Base-by-base conservation (phyloP, 106 monocot species). In the Phalaenopsis equestris region DNA sequence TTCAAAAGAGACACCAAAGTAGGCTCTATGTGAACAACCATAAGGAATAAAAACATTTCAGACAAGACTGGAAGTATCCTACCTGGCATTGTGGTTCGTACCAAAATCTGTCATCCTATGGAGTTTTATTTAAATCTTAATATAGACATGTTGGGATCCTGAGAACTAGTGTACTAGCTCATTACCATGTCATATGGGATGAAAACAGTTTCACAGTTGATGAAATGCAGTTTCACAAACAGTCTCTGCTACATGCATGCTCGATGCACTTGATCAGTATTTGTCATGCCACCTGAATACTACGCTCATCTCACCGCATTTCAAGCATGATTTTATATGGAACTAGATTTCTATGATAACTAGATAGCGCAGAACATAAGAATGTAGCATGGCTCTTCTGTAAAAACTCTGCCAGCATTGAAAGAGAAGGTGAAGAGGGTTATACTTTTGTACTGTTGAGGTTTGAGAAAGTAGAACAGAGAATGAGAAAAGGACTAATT, bases 161-260 rank as follows among this genome's bases (percentile, higher is more conserved):
- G 93, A 91, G 93, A 12, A 93, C 93, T 55, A 93, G 91, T 72
- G 77, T 89, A 9, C 93, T 91, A 48, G 91, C 91, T 24, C 91
- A 94, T 81, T 94, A 94, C 79, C 91, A 94, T 85, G 91, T 94
- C n/a, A 46, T 94, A 43, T 94, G 89, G 91, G 94, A 94, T 84
- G 94, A 94, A 75, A 94, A 94, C 75, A 94, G 89, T 2, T 91
- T 94, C 88, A 85, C 87, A 16, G 94, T 91, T 45, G 94, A 94
- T 85, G 83, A 37, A 17, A 43, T 91, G 75, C 93, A 93, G 8
- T 12, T 10, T 94, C 17, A 94, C 94, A 10, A 94, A 94, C 79
- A 91, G 88, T 67, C 82, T 94, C 18, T 94, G 94, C 70, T 94
- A 94, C 78, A 91, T 89, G 91, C 91, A 93, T 88, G 96, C 96